Percentiles rank a stretch among this genome's conserved stretches.
Conservation (phyloP, 1,139 yeast species). For the Debaryomyces coudertii region DNA sequence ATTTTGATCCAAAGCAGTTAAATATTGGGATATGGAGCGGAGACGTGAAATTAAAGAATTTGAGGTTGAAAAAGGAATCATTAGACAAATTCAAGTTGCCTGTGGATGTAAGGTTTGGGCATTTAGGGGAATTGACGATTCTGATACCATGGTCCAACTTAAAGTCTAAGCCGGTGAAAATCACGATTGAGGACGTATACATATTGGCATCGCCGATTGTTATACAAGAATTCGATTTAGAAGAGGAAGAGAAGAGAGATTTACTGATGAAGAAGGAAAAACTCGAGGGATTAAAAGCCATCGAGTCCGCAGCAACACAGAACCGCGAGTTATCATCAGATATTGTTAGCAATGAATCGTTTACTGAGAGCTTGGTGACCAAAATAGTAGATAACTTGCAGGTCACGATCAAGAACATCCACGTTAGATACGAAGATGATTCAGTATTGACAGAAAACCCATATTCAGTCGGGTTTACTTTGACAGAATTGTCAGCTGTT, state of each 20-base stretch:
- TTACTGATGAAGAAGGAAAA: conserved; percentile 67
- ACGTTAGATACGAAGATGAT: conserved; percentile 86
- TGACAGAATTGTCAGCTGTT: conserved; percentile 87
- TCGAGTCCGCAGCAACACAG: conserved; percentile 49
- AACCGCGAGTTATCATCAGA: conserved; percentile 47
- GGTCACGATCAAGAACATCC: conserved; percentile 89
- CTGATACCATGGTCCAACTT: conserved; percentile 98
- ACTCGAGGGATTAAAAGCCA: conserved; percentile 68
- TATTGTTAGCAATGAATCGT: conserved; percentile 63
- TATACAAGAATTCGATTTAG: conserved; percentile 56
- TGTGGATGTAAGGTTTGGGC: conserved; percentile 87
- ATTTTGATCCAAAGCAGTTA: conserved; percentile 91
- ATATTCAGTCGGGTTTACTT: conserved; percentile 79
- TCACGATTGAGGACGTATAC: conserved; percentile 86
- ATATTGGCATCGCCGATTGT: conserved; percentile 76
- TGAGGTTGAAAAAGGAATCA: conserved; percentile 79
- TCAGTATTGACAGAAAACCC: conserved; percentile 69
- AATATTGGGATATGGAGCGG: conserved; percentile 98
- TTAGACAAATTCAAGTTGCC: conserved; percentile 86
- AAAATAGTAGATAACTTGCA: conserved; percentile 93
- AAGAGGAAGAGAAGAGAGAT: conserved; percentile 68
- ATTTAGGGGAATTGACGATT: conserved; percentile 82
- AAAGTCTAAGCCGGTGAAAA: conserved; percentile 89
- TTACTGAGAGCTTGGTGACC: conserved; percentile 84
- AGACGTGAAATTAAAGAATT: conserved; percentile 81